These are phyloP conservation scores for Ciborinia camelliae DNA, from an alignment of 2,329 filamentous ascomycete genomes.

Conservation along the genomic window DNA sequence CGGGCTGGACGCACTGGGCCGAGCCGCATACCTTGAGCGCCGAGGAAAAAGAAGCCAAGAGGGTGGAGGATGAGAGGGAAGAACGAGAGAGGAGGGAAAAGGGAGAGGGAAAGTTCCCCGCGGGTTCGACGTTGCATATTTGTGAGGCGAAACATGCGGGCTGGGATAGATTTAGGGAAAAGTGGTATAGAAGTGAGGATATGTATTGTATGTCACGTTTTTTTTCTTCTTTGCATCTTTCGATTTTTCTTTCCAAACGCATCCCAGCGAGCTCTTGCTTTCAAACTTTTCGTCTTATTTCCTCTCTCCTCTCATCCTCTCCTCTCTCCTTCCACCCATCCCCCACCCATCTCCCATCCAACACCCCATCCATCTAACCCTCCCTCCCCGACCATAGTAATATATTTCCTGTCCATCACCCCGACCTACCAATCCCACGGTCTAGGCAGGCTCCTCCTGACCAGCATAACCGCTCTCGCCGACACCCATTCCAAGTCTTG, in stretches of 20 bases:
- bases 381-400: conserved; percentile 32
- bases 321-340: neutral
- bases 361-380: neutral
- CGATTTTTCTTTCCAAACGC: too few species aligned
- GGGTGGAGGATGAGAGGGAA: neutral
- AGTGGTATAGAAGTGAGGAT: conserved; percentile 34
- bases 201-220: conserved; percentile 38
- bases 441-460: conserved; percentile 38
- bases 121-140: conserved; percentile 36
- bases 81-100: neutral
- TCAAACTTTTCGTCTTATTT: too few species aligned
- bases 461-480: conserved; percentile 36
- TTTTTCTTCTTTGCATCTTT: too few species aligned
- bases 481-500: conserved; percentile 38
- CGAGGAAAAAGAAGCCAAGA: neutral
- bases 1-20: conserved; percentile 36
- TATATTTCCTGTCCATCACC: conserved; percentile 40
- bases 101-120: conserved; percentile 30
- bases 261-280: neutral
- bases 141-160: conserved; percentile 36
- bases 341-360: neutral
- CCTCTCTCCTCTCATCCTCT: neutral
- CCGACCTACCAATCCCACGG: conserved; percentile 40
- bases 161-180: conserved; percentile 32
- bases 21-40: conserved; percentile 6